These are phyloP conservation scores for Penicillium bovifimosum DNA, from an alignment of 495 filamentous ascomycete genomes.

Conservation along the genomic window DNA sequence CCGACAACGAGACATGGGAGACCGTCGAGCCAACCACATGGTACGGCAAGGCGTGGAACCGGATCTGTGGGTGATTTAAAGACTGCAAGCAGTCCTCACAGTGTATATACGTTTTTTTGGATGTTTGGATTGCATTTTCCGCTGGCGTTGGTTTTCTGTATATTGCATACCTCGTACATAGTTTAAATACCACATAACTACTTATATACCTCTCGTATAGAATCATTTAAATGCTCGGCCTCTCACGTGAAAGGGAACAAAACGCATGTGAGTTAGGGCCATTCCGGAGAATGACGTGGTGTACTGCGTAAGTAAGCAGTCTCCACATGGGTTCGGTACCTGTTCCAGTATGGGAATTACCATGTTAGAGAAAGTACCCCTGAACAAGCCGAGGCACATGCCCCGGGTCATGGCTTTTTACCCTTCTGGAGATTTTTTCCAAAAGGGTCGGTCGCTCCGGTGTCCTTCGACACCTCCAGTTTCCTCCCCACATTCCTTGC, in stretches of 20 bases:
- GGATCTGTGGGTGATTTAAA: slow-evolving; percentile 14
- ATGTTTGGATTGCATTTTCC: neutral
- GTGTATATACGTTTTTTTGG: slow-evolving; percentile 4
- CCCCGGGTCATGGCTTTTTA: slow-evolving; percentile 2
- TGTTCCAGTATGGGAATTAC: neutral
- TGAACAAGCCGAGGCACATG: slow-evolving; percentile 4
- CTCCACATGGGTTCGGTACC: slow-evolving; percentile 9
- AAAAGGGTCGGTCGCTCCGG: slow-evolving; percentile 19
- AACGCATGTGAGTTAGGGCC: slow-evolving; percentile 16
- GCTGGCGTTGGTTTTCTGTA: neutral
- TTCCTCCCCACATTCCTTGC: slow-evolving; percentile 9
- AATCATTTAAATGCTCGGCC: neutral
- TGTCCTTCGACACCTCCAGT: slow-evolving; percentile 14
- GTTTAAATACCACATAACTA: too few species aligned
- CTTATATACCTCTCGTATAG: neutral
- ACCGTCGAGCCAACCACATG: slow-evolving; percentile 39
- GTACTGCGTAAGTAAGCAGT: slow-evolving; percentile 13
- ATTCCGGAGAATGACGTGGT: neutral
- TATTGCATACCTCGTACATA: neutral
- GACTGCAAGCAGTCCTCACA: neutral
- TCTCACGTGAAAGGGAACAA: slow-evolving; percentile 4
- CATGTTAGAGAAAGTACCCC: neutral
- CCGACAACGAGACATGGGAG: slow-evolving; percentile 44
- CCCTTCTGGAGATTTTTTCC: slow-evolving; percentile 14
- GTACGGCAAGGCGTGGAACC: slow-evolving; percentile 28